Conservation (phyloP, 139 green algal species). For the Coelastrella sp. region DNA sequence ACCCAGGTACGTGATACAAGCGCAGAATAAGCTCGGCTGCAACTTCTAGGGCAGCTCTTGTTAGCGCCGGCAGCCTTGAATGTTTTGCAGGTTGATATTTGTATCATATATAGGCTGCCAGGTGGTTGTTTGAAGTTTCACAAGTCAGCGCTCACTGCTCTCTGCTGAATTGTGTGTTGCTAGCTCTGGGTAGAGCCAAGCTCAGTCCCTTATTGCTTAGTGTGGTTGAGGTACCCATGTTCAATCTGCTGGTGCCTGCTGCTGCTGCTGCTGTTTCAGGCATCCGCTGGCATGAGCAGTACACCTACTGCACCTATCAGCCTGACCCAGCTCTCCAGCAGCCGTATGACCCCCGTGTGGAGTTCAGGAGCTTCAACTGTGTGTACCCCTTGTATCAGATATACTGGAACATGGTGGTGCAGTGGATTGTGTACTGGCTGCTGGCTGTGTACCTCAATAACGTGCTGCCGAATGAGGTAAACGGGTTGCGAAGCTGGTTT, state of each 20-base stretch:
- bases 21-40: too few species aligned
- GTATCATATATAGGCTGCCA: too few species aligned
- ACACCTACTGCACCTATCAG: conserved; percentile 72
- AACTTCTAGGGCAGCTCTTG: neutral
- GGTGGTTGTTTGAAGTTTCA: too few species aligned
- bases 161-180: too few species aligned
- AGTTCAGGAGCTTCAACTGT: conserved; percentile 80
- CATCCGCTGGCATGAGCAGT: conserved; percentile 63
- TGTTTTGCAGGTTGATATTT: neutral
- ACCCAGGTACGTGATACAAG: conserved; percentile 19
- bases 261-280: conserved; percentile 41
- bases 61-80: neutral
- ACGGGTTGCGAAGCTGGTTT: neutral
- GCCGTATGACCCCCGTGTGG: conserved; percentile 49
- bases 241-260: too few species aligned
- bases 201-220: too few species aligned
- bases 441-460: conserved; percentile 94
- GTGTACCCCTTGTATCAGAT: conserved; percentile 71
- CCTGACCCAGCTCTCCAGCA: conserved; percentile 47
- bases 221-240: too few species aligned
- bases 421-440: conserved; percentile 79
- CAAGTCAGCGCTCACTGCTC: too few species aligned
- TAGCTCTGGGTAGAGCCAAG: too few species aligned
- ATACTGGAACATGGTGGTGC: conserved; percentile 57
- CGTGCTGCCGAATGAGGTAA: conserved; percentile 88